Evolutionary conservation across 108 stramenopile species (phyloP).

Genomic region (Halocafeteria seosinensis): DNA sequence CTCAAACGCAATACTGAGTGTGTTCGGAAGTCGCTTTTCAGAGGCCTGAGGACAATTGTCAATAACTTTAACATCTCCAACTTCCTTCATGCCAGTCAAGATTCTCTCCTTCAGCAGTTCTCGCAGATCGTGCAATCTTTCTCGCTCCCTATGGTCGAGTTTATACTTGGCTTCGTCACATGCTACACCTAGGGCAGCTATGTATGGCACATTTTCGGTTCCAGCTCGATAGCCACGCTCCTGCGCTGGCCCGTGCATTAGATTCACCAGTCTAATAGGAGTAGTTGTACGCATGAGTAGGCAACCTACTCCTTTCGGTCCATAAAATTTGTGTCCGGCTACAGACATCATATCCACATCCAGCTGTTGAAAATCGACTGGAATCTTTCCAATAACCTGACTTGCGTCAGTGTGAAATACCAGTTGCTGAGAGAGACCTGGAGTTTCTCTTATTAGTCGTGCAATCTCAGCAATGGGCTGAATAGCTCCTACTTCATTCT

Average conservation of each 20-base stretch:
- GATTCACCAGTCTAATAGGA: constrained; percentile 11
- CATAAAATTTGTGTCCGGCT: constrained; percentile 92
- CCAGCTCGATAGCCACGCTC: constrained; percentile 73
- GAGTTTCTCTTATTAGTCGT: not conserved
- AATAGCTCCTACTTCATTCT: constrained; percentile 82
- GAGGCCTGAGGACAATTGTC: constrained; percentile 49
- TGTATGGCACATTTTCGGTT: constrained; percentile 67
- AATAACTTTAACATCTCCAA: too few species aligned
- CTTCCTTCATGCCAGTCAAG: constrained; percentile 7
- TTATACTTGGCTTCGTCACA: constrained; percentile 21
- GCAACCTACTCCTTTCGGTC: constrained; percentile 80
- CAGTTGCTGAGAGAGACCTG: constrained; percentile 26
- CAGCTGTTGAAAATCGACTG: constrained; percentile 50
- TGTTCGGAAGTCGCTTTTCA: constrained; percentile 60
- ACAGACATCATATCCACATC: constrained; percentile 77
- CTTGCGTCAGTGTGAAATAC: constrained; percentile 89
- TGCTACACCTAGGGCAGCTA: not conserved
- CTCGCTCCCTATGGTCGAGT: constrained; percentile 40
- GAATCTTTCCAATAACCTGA: constrained; percentile 75
- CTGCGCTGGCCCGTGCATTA: constrained; percentile 31
- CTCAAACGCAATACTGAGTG: constrained; percentile 61
- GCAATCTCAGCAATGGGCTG: constrained; percentile 65
- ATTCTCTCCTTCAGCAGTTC: constrained; percentile 25
- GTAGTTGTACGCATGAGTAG: constrained; percentile 50
- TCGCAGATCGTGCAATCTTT: constrained; percentile 45